phyloP scores from a whole-genome alignment of 1,139 yeast genomes.

The Nadsonia commutata region DNA sequence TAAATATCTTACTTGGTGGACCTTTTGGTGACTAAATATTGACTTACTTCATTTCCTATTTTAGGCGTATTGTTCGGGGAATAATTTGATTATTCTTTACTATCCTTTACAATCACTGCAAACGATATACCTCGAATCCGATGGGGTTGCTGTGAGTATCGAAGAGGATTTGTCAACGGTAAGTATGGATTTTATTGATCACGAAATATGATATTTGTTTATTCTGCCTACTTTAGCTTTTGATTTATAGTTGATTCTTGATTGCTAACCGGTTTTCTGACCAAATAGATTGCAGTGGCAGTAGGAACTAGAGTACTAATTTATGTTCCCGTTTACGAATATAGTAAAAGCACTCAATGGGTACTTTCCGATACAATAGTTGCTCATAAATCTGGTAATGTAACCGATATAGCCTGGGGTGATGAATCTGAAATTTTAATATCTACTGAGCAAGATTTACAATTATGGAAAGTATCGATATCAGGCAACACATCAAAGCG shows the following conservation, averaged over 20 bases:
- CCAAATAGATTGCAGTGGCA: conserved; percentile 24
- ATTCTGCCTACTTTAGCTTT: background rate
- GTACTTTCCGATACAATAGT: background rate
- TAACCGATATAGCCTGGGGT: conserved; percentile 22
- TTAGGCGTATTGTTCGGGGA: conserved; percentile 78
- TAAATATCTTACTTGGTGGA: no score
- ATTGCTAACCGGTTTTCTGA: background rate
- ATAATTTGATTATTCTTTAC: conserved; percentile 56
- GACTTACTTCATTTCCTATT: no score
- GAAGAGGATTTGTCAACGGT: conserved; percentile 32
- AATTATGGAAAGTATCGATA: conserved; percentile 4
- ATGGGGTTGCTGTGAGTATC: conserved; percentile 53
- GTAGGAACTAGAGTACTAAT: background rate
- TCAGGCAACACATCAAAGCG: conserved; percentile 12
- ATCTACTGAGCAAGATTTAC: background rate
- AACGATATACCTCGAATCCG: conserved; percentile 56
- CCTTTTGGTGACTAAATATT: no score
- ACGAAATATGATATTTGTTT: background rate
- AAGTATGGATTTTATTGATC: conserved; percentile 10
- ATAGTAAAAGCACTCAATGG: background rate
- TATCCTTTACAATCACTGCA: conserved; percentile 44
- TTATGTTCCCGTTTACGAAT: background rate
- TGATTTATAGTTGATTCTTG: background rate
- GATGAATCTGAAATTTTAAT: conserved; percentile 20
- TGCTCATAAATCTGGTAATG: background rate